Percentiles rank a stretch among this genome's conserved stretches.
phyloP scores from a whole-genome alignment of 1,284 basidiomycete genomes.

The Pholiota adiposa region DNA sequence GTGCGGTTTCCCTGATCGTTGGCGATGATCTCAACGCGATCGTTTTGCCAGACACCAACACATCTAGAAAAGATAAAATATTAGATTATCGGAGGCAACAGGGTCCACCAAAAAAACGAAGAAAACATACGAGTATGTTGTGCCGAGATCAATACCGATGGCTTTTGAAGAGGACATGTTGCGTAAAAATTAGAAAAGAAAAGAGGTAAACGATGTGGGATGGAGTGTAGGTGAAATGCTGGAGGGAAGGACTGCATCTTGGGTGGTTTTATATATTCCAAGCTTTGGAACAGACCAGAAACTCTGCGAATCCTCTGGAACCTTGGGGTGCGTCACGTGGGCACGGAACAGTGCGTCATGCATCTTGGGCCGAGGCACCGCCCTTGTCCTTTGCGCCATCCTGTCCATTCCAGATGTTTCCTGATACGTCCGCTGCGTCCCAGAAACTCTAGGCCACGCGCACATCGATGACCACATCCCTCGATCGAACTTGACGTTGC shows the following conservation, averaged over 20 bases:
- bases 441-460: too few relatives aligned
- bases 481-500: too few relatives aligned
- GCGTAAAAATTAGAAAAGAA: constrained; percentile 17
- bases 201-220: neutral
- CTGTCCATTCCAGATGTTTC: constrained; percentile 16
- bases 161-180: constrained; percentile 75
- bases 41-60: constrained; percentile 96
- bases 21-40: constrained; percentile 97
- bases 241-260: constrained; percentile 12
- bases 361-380: neutral
- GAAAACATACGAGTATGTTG: constrained; percentile 74
- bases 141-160: constrained; percentile 92
- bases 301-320: constrained; percentile 48
- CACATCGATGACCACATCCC: neutral
- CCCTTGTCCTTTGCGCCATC: neutral
- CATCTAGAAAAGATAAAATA: constrained; percentile 38
- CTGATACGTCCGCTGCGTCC: neutral
- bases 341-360: constrained; percentile 24
- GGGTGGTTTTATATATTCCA: constrained; percentile 38
- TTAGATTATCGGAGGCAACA: constrained; percentile 3
- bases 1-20: constrained; percentile 99
- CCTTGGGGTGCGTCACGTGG: constrained; percentile 39
- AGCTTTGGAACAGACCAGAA: constrained; percentile 43
- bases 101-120: constrained; percentile 6
- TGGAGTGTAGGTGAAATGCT: constrained; percentile 16